Conservation (phyloP, 2,329 filamentous ascomycete species). For the Fusarium sp. region DNA sequence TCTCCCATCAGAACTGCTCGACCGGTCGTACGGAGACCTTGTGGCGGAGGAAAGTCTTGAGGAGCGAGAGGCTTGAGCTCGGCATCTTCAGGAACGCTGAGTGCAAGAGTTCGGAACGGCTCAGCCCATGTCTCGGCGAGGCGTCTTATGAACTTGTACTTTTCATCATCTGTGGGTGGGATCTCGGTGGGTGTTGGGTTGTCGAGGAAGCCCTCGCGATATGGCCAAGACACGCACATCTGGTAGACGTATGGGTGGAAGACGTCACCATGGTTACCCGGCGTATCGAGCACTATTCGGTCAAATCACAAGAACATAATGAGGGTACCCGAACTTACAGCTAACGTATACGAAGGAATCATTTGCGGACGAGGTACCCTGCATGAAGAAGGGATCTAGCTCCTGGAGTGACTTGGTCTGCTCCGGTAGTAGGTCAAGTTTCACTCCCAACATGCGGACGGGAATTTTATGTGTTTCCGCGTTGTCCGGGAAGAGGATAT, state of each 20-base stretch:
- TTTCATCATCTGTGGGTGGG: constrained; percentile 54
- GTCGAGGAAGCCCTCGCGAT: constrained; percentile 50
- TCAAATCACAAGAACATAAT: background rate
- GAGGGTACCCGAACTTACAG: constrained; percentile 47
- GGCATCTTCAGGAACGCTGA: constrained; percentile 54
- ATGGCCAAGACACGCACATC: constrained; percentile 65
- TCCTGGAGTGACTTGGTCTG: constrained; percentile 56
- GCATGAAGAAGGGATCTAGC: constrained; percentile 67
- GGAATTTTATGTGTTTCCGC: constrained; percentile 56
- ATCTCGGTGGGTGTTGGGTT: constrained; percentile 50
- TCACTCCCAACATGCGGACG: constrained; percentile 61
- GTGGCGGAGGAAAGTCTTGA: constrained; percentile 60
- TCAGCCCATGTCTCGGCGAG: constrained; percentile 61
- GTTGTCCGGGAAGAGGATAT: constrained; percentile 49
- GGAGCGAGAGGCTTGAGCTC: constrained; percentile 60
- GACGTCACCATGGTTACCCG: constrained; percentile 53
- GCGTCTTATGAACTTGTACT: constrained; percentile 55
- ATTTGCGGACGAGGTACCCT: constrained; percentile 64
- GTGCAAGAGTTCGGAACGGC: constrained; percentile 59
- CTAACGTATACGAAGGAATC: constrained; percentile 66
- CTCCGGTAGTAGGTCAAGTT: constrained; percentile 53
- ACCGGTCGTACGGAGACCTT: constrained; percentile 51
- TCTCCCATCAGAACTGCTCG: constrained; percentile 64
- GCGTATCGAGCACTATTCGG: constrained; percentile 59
- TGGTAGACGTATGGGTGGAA: constrained; percentile 58